Evolutionary conservation across 23 red algal species (phyloP).

Genomic region (Gracilaria domingensis): DNA sequence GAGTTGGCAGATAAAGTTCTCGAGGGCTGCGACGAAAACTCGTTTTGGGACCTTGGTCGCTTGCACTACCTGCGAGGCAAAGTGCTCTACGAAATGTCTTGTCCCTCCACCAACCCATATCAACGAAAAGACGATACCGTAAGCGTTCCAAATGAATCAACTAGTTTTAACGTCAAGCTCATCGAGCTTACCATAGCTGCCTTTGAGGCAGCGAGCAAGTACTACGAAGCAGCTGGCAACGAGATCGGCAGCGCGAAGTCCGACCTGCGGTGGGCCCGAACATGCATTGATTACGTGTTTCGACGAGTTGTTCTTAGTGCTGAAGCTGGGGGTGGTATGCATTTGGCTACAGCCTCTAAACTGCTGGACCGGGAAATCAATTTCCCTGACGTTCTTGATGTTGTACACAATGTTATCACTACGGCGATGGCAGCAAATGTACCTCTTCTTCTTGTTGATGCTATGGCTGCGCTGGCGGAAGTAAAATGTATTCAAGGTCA

Average conservation of each 20-base stretch:
- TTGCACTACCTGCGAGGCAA: constrained; percentile 79
- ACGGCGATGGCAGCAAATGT: constrained; percentile 55
- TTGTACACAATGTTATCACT: constrained; percentile 57
- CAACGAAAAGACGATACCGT: constrained; percentile 25
- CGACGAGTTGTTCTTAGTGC: constrained; percentile 50
- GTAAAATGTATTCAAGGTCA: constrained; percentile 67
- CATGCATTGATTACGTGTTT: constrained; percentile 73
- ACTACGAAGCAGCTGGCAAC: constrained; percentile 72
- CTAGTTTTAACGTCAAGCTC: constrained; percentile 29
- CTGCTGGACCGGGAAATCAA: constrained; percentile 50
- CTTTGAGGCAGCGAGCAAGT: constrained; percentile 75
- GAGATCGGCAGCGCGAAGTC: constrained; percentile 69
- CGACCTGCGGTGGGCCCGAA: constrained; percentile 71
- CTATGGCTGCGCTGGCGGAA: constrained; percentile 76
- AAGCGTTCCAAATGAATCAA: constrained; percentile 11
- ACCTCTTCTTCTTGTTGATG: constrained; percentile 72
- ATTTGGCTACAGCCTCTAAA: constrained; percentile 42
- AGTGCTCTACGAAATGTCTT: constrained; percentile 66
- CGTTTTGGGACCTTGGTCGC: constrained; percentile 65
- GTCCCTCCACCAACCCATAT: constrained; percentile 23
- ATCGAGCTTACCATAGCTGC: constrained; percentile 61
- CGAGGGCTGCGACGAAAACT: constrained; percentile 38
- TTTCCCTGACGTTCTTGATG: constrained; percentile 60
- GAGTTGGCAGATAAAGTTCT: constrained; percentile 62
- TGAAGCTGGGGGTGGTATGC: constrained; percentile 64